phyloP scores from a whole-genome alignment of 495 filamentous ascomycete species.

The Aspergillus bertholletiae region DNA sequence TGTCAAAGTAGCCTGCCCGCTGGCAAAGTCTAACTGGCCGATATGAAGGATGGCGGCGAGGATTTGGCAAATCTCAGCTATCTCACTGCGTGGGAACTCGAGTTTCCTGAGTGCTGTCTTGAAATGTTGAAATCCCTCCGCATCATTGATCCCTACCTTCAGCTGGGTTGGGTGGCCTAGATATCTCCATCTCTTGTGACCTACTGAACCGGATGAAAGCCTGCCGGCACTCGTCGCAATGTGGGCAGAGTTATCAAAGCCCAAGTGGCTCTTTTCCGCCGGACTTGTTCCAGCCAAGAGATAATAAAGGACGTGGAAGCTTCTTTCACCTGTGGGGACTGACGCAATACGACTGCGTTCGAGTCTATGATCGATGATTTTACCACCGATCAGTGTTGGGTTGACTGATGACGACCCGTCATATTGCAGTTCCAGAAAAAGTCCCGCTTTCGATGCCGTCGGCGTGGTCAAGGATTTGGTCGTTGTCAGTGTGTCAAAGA shows the following conservation, averaged over 20 bases:
- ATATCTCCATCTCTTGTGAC: conserved; percentile 86
- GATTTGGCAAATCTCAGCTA: conserved; percentile 94
- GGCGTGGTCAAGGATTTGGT: conserved; percentile 97
- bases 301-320: conserved; percentile 95
- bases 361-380: conserved; percentile 87
- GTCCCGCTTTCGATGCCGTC: conserved; percentile 89
- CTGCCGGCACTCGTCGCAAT: conserved; percentile 40
- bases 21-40: conserved; percentile 89
- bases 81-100: conserved; percentile 88
- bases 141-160: conserved; percentile 94
- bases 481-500: conserved; percentile 93
- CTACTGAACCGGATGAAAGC: conserved; percentile 47
- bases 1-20: conserved; percentile 69
- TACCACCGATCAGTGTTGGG: conserved; percentile 85
- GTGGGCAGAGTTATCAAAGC: conserved; percentile 60
- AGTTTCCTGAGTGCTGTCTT: conserved; percentile 92
- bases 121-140: conserved; percentile 94
- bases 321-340: conserved; percentile 92
- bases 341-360: conserved; percentile 86
- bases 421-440: conserved; percentile 95
- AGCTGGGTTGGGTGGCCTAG: conserved; percentile 94
- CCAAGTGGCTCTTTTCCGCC: conserved; percentile 85
- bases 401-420: conserved; percentile 78
- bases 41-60: conserved; percentile 90
- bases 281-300: conserved; percentile 86